Evolutionary conservation across 257 asterid species (phyloP).

Genomic region (Scutellaria minor): DNA sequence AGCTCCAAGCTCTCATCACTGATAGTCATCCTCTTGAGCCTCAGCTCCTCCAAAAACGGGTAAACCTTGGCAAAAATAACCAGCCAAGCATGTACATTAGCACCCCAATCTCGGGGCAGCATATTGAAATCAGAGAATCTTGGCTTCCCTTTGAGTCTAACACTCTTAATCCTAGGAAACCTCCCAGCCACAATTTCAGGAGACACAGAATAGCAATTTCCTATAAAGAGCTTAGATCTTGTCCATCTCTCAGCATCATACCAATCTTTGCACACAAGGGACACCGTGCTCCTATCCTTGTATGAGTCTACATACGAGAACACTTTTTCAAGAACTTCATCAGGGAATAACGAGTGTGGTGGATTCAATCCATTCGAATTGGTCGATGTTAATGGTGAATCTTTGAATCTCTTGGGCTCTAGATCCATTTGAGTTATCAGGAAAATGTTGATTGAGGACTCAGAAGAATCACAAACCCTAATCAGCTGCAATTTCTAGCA

Average conservation of each 20-base stretch:
- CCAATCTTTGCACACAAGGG: slow-evolving; percentile 84
- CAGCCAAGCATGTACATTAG: slow-evolving; percentile 73
- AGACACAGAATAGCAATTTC: slow-evolving; percentile 80
- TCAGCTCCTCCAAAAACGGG: slow-evolving; percentile 82
- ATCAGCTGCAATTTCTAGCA: slow-evolving; percentile 31
- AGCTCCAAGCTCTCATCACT: slow-evolving; percentile 81
- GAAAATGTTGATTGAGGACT: slow-evolving; percentile 38
- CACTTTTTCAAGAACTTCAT: slow-evolving; percentile 77
- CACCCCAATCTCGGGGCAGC: slow-evolving; percentile 82
- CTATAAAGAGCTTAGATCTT: slow-evolving; percentile 75
- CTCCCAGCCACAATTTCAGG: slow-evolving; percentile 78
- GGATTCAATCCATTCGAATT: slow-evolving; percentile 43
- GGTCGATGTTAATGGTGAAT: slow-evolving; percentile 42
- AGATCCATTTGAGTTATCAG: slow-evolving; percentile 54
- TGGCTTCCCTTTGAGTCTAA: slow-evolving; percentile 76
- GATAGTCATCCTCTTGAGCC: slow-evolving; percentile 80
- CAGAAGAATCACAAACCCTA: slow-evolving; percentile 39
- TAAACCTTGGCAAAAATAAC: slow-evolving; percentile 68
- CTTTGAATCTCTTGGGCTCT: slow-evolving; percentile 50
- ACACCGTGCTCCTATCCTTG: slow-evolving; percentile 72
- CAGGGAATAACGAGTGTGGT: slow-evolving; percentile 61
- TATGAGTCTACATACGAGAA: slow-evolving; percentile 61
- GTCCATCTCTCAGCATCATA: slow-evolving; percentile 87
- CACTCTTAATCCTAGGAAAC: slow-evolving; percentile 69
- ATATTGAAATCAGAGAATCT: slow-evolving; percentile 83